phyloP scores from a whole-genome alignment of 306 rosid genomes.

The peach (Prunus persica) region DNA sequence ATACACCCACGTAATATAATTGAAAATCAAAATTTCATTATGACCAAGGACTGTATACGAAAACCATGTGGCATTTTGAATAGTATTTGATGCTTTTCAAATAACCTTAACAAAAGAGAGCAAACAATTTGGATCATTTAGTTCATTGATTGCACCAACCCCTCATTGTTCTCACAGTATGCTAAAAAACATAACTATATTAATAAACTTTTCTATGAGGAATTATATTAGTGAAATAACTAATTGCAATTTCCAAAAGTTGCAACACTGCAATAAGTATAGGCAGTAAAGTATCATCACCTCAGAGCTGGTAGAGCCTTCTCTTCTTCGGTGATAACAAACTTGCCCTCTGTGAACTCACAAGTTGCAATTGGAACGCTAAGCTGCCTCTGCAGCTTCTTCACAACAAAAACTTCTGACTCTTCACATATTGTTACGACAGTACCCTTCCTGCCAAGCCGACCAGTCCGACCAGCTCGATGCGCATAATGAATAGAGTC shows the following conservation, averaged over 20 bases:
- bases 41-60: background rate
- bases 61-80: background rate
- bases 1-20: too few relatives aligned
- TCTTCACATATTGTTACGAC: slow-evolving; percentile 85
- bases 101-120: background rate
- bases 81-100: background rate
- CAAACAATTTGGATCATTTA: background rate
- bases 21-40: background rate
- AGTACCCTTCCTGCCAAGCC: slow-evolving; percentile 87
- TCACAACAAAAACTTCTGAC: slow-evolving; percentile 82
- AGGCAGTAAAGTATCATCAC: background rate
- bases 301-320: slow-evolving; percentile 14
- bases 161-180: background rate
- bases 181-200: background rate
- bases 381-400: slow-evolving; percentile 84
- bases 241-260: background rate
- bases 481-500: slow-evolving; percentile 90
- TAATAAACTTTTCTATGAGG: background rate
- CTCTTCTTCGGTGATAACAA: slow-evolving; percentile 47
- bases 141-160: background rate
- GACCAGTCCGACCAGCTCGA: slow-evolving; percentile 89
- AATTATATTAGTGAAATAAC: background rate
- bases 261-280: background rate
- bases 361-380: slow-evolving; percentile 58
- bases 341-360: slow-evolving; percentile 70